Conservation (phyloP, 129 eudicot species). For the Smallanthus sonchifolius region DNA sequence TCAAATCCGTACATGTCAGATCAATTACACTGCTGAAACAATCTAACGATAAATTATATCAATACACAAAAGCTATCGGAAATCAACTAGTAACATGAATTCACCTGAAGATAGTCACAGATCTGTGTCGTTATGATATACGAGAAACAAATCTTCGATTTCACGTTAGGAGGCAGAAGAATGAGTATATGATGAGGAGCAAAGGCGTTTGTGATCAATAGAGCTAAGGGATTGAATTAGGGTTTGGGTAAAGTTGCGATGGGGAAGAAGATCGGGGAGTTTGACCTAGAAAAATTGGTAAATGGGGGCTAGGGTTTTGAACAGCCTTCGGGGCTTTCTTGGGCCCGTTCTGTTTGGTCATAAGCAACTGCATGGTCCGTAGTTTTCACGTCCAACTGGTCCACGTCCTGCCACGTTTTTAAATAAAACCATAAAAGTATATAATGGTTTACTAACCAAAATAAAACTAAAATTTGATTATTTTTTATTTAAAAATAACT, state of each 20-base stretch:
- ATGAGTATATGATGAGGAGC: background rate
- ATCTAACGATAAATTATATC: background rate
- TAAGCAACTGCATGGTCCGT: too few species aligned
- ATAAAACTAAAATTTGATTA: too few species aligned
- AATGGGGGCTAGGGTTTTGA: slow-evolving; percentile 3
- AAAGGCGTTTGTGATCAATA: background rate
- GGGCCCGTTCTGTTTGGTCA: too few species aligned
- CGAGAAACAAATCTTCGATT: background rate
- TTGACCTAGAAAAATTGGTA: background rate
- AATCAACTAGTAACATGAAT: background rate
- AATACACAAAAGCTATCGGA: background rate
- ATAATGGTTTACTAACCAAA: too few species aligned
- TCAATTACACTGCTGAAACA: background rate
- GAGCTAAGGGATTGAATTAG: background rate
- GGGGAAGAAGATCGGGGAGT: background rate
- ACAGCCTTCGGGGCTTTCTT: background rate
- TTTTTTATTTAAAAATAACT: too few species aligned
- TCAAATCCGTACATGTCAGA: background rate
- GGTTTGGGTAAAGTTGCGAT: background rate
- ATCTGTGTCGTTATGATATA: background rate
- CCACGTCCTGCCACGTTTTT: too few species aligned
- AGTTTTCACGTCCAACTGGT: too few species aligned
- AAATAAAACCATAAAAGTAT: too few species aligned
- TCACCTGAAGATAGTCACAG: background rate
- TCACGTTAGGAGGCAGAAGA: background rate